Conservation (phyloP, 495 filamentous ascomycete genomes). For the Podospora sp. region DNA sequence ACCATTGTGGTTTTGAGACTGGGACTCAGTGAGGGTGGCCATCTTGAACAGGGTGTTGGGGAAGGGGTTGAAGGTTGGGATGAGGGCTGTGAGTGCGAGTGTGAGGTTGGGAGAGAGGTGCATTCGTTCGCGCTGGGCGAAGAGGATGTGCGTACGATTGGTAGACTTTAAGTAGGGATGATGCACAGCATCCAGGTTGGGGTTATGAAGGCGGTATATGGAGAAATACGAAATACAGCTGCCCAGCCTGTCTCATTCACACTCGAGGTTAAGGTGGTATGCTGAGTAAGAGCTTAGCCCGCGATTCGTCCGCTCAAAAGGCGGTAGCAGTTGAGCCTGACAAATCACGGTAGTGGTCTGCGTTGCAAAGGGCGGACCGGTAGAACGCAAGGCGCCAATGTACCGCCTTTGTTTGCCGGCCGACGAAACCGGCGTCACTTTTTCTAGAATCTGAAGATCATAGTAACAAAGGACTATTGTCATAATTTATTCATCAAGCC, state of each 20-base stretch:
- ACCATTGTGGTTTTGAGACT: slow-evolving; percentile 23
- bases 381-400: no score
- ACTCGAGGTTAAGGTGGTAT: not conserved
- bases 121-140: not conserved
- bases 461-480: not conserved
- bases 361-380: not conserved
- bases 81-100: not conserved
- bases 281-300: not conserved
- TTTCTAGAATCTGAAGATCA: not conserved
- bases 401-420: no score
- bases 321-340: not conserved
- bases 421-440: not conserved
- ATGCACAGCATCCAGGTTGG: no score
- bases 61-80: not conserved
- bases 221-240: not conserved
- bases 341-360: not conserved
- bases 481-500: slow-evolving; percentile 10
- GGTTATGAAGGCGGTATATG: no score
- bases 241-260: no score
- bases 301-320: not conserved
- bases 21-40: not conserved
- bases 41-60: not conserved
- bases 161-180: no score
- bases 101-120: not conserved
- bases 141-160: no score